Percentiles rank a stretch among this genome's conserved stretches.
phyloP scores from a whole-genome alignment of 352 stramenopile genomes.

The Phytophthora macrochlamydospora region DNA sequence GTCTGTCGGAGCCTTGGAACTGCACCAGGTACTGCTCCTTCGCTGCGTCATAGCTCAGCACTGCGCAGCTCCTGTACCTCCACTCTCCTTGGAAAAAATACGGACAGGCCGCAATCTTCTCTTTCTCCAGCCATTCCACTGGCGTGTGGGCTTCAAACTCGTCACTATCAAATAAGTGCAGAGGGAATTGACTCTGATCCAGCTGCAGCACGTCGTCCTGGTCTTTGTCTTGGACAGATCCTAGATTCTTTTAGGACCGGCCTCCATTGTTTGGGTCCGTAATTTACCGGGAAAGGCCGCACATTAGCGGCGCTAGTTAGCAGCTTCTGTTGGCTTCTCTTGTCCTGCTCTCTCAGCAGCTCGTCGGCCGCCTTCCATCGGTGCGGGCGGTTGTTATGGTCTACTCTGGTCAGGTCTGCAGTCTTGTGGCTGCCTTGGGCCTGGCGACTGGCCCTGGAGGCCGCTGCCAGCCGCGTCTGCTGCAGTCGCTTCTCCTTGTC shows the following conservation, averaged over 20 bases:
- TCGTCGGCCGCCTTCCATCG: constrained; percentile 82
- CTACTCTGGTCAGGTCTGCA: constrained; percentile 64
- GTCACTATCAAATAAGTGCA: constrained; percentile 91
- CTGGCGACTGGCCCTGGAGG: constrained; percentile 23
- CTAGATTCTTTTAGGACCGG: not conserved
- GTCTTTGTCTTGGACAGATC: constrained; percentile 11
- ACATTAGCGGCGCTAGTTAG: constrained; percentile 56
- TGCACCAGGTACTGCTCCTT: constrained; percentile 83
- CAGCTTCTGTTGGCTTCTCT: constrained; percentile 59
- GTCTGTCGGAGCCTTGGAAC: constrained; percentile 84
- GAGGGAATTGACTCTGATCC: constrained; percentile 91
- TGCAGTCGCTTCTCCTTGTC: constrained; percentile 69
- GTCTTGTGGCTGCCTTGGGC: not conserved
- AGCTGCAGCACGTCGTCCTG: constrained; percentile 85
- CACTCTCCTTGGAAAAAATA: constrained; percentile 89
- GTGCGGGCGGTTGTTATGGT: constrained; percentile 89
- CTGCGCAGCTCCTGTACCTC: constrained; percentile 75
- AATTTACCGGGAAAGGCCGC: constrained; percentile 59
- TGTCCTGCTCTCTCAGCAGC: constrained; percentile 68
- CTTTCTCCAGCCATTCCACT: constrained; percentile 71
- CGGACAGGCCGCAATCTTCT: constrained; percentile 57
- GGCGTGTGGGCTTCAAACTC: constrained; percentile 81
- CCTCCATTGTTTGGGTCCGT: constrained; percentile 38
- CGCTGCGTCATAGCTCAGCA: constrained; percentile 68
- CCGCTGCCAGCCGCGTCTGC: constrained; percentile 50